Conservation (phyloP, 345 rosid species). For the Garcia nutans region DNA sequence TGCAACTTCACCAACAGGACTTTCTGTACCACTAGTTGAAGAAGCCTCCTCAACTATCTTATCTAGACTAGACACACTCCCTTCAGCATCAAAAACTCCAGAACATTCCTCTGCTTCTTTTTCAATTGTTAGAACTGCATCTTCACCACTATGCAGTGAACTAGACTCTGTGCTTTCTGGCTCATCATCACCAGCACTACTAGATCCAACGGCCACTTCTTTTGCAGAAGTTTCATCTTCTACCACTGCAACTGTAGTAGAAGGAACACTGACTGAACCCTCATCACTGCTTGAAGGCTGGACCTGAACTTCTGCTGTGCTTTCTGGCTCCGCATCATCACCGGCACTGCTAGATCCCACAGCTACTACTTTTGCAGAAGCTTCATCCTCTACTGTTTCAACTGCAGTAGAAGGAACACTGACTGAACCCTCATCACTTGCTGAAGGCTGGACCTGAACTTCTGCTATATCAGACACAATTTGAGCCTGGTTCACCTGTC, state of each 20-base stretch:
- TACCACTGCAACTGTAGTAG: slow-evolving; percentile 24
- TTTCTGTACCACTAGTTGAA: slow-evolving; percentile 26
- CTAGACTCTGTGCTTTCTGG: slow-evolving; percentile 11
- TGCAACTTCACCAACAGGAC: slow-evolving; percentile 31
- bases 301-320: slow-evolving; percentile 25
- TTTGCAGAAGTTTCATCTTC: slow-evolving; percentile 23
- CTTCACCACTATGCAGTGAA: slow-evolving; percentile 21
- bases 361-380: slow-evolving; percentile 16
- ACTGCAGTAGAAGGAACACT: slow-evolving; percentile 24
- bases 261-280: slow-evolving; percentile 14
- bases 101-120: slow-evolving; percentile 28
- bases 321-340: slow-evolving; percentile 19
- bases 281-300: slow-evolving; percentile 21
- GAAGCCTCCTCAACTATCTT: slow-evolving; percentile 29
- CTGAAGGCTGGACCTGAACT: slow-evolving; percentile 26
- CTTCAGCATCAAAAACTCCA: slow-evolving; percentile 28
- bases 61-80: slow-evolving; percentile 21
- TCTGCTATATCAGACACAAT: slow-evolving; percentile 32
- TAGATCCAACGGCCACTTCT: slow-evolving; percentile 17
- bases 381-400: slow-evolving; percentile 26
- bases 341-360: slow-evolving; percentile 13
- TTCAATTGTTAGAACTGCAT: slow-evolving; percentile 3
- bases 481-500: slow-evolving; percentile 25
- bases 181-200: slow-evolving; percentile 14
- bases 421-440: slow-evolving; percentile 10